Conservation (phyloP, 257 asterid species). For the Petrea volubilis region DNA sequence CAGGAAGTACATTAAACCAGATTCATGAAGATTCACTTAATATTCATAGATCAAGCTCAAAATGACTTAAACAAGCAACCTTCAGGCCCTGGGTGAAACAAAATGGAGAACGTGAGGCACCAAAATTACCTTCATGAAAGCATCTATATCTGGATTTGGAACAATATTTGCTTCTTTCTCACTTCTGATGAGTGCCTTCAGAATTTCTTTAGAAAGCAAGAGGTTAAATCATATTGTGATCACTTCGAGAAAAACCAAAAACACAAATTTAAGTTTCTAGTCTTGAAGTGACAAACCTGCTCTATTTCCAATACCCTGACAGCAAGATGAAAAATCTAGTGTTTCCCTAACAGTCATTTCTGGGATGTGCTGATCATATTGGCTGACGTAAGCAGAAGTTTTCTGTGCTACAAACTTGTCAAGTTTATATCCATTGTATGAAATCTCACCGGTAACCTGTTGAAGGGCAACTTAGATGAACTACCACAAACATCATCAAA, state of each 20-base stretch:
- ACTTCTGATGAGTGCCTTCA: slow-evolving; percentile 42
- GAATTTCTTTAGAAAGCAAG: slow-evolving; percentile 27
- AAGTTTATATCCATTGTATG: slow-evolving; percentile 44
- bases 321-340: slow-evolving; percentile 50
- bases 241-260: neutral
- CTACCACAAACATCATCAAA: neutral
- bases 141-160: slow-evolving; percentile 57
- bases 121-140: slow-evolving; percentile 51
- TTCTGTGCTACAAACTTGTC: slow-evolving; percentile 54
- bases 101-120: neutral
- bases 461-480: neutral
- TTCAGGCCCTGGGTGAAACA: neutral
- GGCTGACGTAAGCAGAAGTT: slow-evolving; percentile 50
- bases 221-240: neutral
- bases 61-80: neutral
- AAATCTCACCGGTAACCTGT: slow-evolving; percentile 42
- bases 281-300: slow-evolving; percentile 34
- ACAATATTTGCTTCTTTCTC: slow-evolving; percentile 50
- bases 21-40: too few species aligned
- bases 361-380: slow-evolving; percentile 52
- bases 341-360: slow-evolving; percentile 58
- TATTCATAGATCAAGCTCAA: too few species aligned
- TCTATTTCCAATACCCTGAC: slow-evolving; percentile 54
- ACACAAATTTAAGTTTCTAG: neutral
- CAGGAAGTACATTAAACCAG: too few species aligned